Evolutionary conservation across 164 flowering plant species (phyloP).

Genomic region (Liquidambar formosana): DNA sequence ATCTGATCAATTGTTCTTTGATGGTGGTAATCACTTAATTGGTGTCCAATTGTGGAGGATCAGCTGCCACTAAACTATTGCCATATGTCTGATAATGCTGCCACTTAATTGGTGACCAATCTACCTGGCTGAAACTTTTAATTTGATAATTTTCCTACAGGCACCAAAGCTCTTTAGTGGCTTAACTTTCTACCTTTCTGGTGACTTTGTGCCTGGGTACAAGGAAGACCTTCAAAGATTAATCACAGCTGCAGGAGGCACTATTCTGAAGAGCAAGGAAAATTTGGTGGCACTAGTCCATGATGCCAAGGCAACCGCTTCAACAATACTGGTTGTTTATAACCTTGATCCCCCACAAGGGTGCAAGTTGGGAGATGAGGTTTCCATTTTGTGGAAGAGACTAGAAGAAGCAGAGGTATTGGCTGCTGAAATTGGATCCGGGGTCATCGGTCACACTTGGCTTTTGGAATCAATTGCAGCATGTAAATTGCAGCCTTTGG

Average conservation of each 20-base stretch:
- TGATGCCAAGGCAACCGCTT: background rate
- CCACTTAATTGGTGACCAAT: background rate
- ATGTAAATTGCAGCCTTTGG: slow-evolving; percentile 35
- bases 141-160: slow-evolving; percentile 24
- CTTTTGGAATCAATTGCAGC: slow-evolving; percentile 68
- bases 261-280: slow-evolving; percentile 21
- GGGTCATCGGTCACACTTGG: slow-evolving; percentile 52
- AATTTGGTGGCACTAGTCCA: slow-evolving; percentile 12
- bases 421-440: slow-evolving; percentile 30
- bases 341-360: slow-evolving; percentile 28
- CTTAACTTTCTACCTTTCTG: slow-evolving; percentile 43
- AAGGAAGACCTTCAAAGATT: slow-evolving; percentile 40
- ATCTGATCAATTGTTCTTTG: too few relatives aligned
- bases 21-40: too few relatives aligned
- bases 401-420: slow-evolving; percentile 38
- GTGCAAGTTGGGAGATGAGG: slow-evolving; percentile 15
- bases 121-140: background rate
- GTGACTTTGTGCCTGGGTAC: slow-evolving; percentile 42
- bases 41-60: too few relatives aligned
- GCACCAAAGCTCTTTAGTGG: slow-evolving; percentile 53
- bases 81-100: background rate
- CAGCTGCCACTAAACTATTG: too few relatives aligned
- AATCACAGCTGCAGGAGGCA: slow-evolving; percentile 48
- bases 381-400: slow-evolving; percentile 21
- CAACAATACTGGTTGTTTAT: slow-evolving; percentile 38